Evolutionary conservation across 306 rosid genomes (phyloP).

Genomic region (Urtica urens): DNA sequence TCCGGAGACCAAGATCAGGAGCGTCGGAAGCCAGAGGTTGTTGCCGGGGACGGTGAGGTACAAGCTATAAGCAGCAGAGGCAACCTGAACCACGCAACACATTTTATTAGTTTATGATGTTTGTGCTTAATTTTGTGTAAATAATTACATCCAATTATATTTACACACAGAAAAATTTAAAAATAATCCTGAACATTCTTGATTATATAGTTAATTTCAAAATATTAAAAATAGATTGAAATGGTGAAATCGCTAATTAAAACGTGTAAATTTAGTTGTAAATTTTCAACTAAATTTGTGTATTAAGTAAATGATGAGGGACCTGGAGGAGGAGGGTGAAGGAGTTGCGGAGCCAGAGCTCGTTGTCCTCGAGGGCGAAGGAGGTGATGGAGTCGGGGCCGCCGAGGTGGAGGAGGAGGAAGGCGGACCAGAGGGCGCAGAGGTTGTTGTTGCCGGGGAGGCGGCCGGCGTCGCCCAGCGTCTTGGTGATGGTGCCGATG

Average conservation of each 20-base stretch:
- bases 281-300: not conserved
- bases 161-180: too few relatives aligned
- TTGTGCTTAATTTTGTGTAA: too few relatives aligned
- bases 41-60: conserved; percentile 6
- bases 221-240: too few relatives aligned
- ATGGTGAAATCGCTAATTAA: not conserved
- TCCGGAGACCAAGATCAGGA: conserved; percentile 15
- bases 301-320: not conserved
- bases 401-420: conserved; percentile 25
- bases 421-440: conserved; percentile 23
- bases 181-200: too few relatives aligned
- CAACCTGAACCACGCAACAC: too few relatives aligned
- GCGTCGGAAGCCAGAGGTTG: conserved; percentile 4
- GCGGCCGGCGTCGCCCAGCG: not conserved
- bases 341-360: conserved; percentile 26
- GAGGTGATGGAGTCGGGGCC: conserved; percentile 27
- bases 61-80: conserved; percentile 7
- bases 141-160: too few relatives aligned
- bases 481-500: conserved; percentile 18
- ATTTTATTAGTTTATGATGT: too few relatives aligned
- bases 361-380: conserved; percentile 25
- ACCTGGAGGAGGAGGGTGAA: conserved; percentile 6
- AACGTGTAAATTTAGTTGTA: too few relatives aligned
- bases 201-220: too few relatives aligned
- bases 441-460: not conserved